These are phyloP conservation scores for Abortiporus biennis DNA, from an alignment of 1,284 basidiomycete genomes.

Conservation along the genomic window DNA sequence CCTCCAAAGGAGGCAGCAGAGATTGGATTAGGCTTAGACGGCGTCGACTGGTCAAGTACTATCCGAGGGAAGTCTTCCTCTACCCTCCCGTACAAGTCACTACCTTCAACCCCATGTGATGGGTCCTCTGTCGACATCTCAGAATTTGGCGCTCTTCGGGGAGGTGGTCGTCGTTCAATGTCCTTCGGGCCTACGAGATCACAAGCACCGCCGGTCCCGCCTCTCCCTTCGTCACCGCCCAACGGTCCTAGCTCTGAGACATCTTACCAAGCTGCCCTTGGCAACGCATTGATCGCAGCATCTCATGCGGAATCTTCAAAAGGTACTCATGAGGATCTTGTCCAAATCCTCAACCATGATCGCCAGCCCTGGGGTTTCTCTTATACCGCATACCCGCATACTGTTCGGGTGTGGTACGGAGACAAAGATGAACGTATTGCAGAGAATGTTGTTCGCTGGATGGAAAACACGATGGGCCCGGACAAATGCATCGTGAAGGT, in stretches of 20 bases:
- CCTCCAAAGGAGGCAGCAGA: slow-evolving; percentile 48
- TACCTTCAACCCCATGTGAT: too few relatives aligned
- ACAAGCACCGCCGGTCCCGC: slow-evolving; percentile 34
- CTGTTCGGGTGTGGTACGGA: slow-evolving; percentile 91
- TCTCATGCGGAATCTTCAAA: slow-evolving; percentile 92
- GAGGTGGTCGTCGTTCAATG: slow-evolving; percentile 54
- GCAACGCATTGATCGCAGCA: slow-evolving; percentile 85
- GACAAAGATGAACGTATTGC: slow-evolving; percentile 90
- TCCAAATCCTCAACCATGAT: slow-evolving; percentile 87
- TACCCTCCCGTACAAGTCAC: slow-evolving; percentile 11
- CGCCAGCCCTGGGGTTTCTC: slow-evolving; percentile 83
- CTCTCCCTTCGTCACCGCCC: slow-evolving; percentile 31
- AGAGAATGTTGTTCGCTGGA: slow-evolving; percentile 83
- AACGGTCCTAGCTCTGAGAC: slow-evolving; percentile 29
- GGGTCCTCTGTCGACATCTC: too few relatives aligned
- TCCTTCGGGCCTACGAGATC: slow-evolving; percentile 45
- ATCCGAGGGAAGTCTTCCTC: slow-evolving; percentile 20
- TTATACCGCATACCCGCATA: slow-evolving; percentile 70
- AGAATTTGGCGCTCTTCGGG: too few relatives aligned
- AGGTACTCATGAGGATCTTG: slow-evolving; percentile 86
- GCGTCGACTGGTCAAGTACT: slow-evolving; percentile 42
- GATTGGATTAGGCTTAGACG: slow-evolving; percentile 52
- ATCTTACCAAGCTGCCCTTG: slow-evolving; percentile 64
- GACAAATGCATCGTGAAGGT: slow-evolving; percentile 74
- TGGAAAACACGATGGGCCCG: slow-evolving; percentile 81